Evolutionary conservation across 768 basidiomycete genomes (phyloP).

Genomic region (Lactarius evosmus): DNA sequence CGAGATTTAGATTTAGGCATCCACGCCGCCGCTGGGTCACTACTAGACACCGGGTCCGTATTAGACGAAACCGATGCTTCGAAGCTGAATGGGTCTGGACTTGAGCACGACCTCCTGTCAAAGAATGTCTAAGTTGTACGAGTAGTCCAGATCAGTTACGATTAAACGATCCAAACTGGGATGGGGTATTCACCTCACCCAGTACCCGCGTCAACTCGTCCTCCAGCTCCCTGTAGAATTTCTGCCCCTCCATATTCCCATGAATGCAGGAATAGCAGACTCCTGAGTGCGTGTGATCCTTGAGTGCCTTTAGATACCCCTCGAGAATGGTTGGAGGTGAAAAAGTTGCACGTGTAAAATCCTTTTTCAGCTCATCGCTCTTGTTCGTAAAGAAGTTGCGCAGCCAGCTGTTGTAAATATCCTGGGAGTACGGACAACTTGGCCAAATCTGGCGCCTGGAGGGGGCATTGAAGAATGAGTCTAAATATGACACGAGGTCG

Average conservation of each 20-base stretch:
- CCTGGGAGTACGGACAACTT: not conserved
- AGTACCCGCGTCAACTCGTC: not conserved
- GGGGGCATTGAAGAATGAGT: not conserved
- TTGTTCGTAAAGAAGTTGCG: not conserved
- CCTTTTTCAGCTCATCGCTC: not conserved
- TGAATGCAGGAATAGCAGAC: not conserved
- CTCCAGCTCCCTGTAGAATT: constrained; percentile 1
- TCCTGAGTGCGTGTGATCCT: not conserved
- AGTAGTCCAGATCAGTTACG: not conserved
- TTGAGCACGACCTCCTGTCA: not conserved
- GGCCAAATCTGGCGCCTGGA: constrained; percentile 1
- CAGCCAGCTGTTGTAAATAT: not conserved
- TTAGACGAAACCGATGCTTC: not conserved
- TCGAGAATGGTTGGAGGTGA: not conserved
- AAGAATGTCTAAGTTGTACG: not conserved
- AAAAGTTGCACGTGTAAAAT: not conserved
- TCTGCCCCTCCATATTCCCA: not conserved
- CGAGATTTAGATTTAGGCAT: no score
- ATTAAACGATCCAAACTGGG: not conserved
- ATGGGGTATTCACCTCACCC: not conserved
- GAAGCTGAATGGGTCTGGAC: not conserved
- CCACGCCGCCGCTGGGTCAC: no score
- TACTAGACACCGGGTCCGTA: no score
- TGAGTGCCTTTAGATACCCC: not conserved
- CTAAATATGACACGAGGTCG: not conserved